Base-by-base conservation (phyloP, 2,329 filamentous ascomycete genomes). In the Botrytis aclada region DNA sequence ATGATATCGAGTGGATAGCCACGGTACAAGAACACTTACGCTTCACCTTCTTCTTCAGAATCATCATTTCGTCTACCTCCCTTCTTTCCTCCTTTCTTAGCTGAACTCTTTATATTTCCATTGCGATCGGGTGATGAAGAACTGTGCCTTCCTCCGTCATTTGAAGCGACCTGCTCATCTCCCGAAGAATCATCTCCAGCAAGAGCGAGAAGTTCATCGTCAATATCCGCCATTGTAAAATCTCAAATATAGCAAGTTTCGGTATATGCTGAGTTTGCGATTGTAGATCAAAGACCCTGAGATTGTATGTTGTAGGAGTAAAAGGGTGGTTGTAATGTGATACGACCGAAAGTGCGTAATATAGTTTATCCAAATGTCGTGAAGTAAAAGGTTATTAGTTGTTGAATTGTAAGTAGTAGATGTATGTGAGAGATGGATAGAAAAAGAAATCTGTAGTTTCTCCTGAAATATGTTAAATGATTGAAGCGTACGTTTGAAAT, bases 131-230 rank as follows among this genome's bases (percentile, higher is more conserved):
- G 86, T 84, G 89, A 88, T 69, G 85, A 85, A 64, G 88, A 87
- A 54, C 83, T 86, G 77, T 86, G 84, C 79, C 88, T 84, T 82
- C 83, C 83, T 82, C 83, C 83, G 78, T 85, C 85, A 82, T 85
- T 84, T 70, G 76, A 76, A 64, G 73, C 77, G 61, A 79, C 80
- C 84, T 88, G 88, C 79, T 87, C 88, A 73, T 89, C 88, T 75
- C 82, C 83, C 70, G 85, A 87, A 74, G 86, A 85, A 74, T 89
- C 92, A 77, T 93, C 94, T 79, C 94, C 96, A 71, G 95, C 96
- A 77, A 98, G 90, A 80, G 93, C 95, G 76, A 98, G 91, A 77
- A 98, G 90, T 85, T 98, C 95, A 79, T 95, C 94, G 81, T 98
- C 95, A 77, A 98, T 88, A 81, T 95, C 93, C 72, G 93, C 92